Base-by-base conservation (phyloP, 805 yeast genomes). In the Sugiyamaella mastotermitis region DNA sequence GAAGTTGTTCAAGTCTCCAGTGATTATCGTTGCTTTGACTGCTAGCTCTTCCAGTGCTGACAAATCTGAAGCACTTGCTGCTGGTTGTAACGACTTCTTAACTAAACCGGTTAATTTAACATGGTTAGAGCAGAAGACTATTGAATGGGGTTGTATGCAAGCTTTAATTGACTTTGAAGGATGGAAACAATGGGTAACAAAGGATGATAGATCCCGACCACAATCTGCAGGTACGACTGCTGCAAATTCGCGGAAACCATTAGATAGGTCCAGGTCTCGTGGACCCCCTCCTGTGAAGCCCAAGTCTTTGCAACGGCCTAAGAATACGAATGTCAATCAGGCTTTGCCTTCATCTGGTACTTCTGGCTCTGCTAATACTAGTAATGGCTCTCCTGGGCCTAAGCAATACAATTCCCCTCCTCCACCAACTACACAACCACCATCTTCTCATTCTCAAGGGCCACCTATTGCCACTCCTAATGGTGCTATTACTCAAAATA, bases 71-170 rank as follows among this genome's bases (percentile, higher is more conserved):
- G 98, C 98, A 0, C 67, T 92, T 39, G 83, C 94, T 20, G 96
- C 97, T 2, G 99, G 99, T 33, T 92, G 99, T 62, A 92, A 92
- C 55, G 99, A 92, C 60, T 92, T 82, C 63, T 64, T 92, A 49
- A 92, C 97, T 7, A 92, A 92, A 50, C 99, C 99, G 0, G 97
- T 92, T 6, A 90, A 87, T 51, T 67, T 90, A 49, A 84, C 78
- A 34, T 92, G 99, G 99, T 67, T 92, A 33, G 84, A 87, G 52
- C 85, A 84, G 55, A 92, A 92, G 61, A 83, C 92, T 26, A 50
- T 56, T 27, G 97, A 90, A 60, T 92, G 97, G 97, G 97, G 98
- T 0, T 90, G 97, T 60, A 90, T 90, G 97, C 98, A 90, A 62
- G 97, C 97, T 1, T 65, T 90, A 35, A 88, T 90, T 57, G 94